Conservation (phyloP, 78 protist species). For the Planoprotostelium fungivorum region DNA sequence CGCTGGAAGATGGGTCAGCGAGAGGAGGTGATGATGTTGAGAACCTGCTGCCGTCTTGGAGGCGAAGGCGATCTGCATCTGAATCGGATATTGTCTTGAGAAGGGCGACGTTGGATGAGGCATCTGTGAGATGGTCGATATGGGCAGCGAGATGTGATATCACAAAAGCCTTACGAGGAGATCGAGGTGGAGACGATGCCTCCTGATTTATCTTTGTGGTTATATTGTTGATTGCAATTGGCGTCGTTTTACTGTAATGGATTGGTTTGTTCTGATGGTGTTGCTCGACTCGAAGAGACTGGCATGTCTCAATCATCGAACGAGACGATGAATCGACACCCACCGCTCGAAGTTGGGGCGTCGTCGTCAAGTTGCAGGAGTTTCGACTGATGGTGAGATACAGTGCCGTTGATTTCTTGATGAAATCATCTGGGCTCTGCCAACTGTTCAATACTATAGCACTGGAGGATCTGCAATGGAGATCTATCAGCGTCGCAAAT, state of each 20-base stretch:
- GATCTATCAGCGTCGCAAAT: no score
- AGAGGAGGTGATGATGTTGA: not conserved
- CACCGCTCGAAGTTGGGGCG: not conserved
- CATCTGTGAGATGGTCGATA: not conserved
- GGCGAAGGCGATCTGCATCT: not conserved
- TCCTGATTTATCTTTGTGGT: not conserved
- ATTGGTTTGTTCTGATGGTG: not conserved
- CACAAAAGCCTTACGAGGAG: no score
- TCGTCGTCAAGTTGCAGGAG: not conserved
- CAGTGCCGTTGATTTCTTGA: not conserved
- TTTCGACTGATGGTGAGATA: not conserved
- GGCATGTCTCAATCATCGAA: not conserved
- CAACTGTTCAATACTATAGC: not conserved
- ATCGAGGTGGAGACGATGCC: not conserved
- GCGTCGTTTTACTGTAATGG: not conserved
- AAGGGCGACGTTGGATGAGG: not conserved
- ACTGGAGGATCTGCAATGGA: no score
- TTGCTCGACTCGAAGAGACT: not conserved
- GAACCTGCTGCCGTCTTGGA: not conserved
- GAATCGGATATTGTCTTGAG: not conserved
- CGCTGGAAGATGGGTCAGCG: not conserved
- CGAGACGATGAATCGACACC: not conserved
- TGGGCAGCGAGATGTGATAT: no score
- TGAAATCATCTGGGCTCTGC: not conserved
- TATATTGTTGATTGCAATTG: not conserved